These are phyloP conservation scores for Meripilus lineatus DNA, from an alignment of 1,284 basidiomycete species.

Conservation along the genomic window DNA sequence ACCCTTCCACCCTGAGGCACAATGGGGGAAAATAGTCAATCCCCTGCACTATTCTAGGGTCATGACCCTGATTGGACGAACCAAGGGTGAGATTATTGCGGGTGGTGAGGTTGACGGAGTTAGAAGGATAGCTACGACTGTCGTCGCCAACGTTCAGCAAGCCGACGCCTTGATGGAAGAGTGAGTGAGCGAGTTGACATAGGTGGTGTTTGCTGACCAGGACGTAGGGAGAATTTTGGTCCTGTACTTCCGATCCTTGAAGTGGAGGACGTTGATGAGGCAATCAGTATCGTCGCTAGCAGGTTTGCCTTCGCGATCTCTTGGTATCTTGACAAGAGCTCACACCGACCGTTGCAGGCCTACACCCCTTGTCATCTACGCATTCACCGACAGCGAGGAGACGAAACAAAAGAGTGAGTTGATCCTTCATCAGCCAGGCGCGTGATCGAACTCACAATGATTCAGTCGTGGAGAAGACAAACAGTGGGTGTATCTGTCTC, in stretches of 20 bases:
- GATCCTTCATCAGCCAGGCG: constrained; percentile 18
- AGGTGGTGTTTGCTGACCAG: not conserved
- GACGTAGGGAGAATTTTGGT: constrained; percentile 58
- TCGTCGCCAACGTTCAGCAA: constrained; percentile 41
- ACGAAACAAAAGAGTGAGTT: constrained; percentile 35
- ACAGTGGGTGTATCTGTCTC: constrained; percentile 45
- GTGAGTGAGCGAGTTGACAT: constrained; percentile 22
- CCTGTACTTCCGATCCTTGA: constrained; percentile 64
- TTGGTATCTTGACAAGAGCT: not conserved
- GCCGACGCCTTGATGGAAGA: constrained; percentile 55
- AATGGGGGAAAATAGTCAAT: constrained; percentile 43
- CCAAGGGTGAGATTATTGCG: constrained; percentile 51
- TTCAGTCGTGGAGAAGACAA: constrained; percentile 42
- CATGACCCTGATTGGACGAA: constrained; percentile 41
- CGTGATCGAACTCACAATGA: constrained; percentile 17
- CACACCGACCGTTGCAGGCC: constrained; percentile 24
- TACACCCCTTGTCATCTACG: constrained; percentile 45
- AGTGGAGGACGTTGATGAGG: constrained; percentile 48
- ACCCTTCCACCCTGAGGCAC: constrained; percentile 33
- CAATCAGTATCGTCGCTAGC: constrained; percentile 44
- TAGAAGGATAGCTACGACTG: constrained; percentile 39
- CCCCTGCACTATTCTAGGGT: constrained; percentile 47
- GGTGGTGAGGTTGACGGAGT: constrained; percentile 45
- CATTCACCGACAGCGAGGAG: constrained; percentile 39
- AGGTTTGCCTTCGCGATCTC: constrained; percentile 27